phyloP scores from a whole-genome alignment of 345 rosid genomes.

The Reutealis trisperma region DNA sequence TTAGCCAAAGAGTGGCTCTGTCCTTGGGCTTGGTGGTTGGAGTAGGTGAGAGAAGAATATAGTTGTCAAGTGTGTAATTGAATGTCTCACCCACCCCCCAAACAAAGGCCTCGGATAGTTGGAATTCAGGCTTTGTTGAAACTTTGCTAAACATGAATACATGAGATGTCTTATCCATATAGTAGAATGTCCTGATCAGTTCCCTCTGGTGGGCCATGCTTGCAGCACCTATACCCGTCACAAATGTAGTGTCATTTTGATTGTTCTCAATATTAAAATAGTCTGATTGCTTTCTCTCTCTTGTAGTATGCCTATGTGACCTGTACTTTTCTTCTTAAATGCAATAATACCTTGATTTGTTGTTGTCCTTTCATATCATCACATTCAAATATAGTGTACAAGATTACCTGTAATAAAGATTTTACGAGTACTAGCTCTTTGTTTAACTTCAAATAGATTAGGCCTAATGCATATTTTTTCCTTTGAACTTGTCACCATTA shows the following conservation, averaged over 20 bases:
- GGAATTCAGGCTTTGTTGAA: background rate
- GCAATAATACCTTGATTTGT: background rate
- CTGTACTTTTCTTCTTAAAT: background rate
- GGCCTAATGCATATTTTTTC: too few species aligned
- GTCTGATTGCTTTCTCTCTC: background rate
- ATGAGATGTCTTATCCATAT: background rate
- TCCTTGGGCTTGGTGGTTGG: background rate
- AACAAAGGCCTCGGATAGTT: background rate
- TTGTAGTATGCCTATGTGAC: background rate
- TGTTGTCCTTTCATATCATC: background rate
- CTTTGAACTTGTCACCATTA: too few species aligned
- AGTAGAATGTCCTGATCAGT: background rate
- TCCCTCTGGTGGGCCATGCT: background rate
- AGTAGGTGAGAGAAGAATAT: background rate
- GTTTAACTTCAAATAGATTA: background rate
- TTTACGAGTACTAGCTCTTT: background rate
- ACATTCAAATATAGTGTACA: background rate
- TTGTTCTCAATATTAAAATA: background rate
- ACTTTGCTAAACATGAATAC: background rate
- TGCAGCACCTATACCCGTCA: background rate
- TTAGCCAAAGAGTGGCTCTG: too few species aligned
- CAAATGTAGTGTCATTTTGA: background rate
- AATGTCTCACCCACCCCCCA: background rate
- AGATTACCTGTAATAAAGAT: background rate
- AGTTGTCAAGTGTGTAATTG: too few species aligned